Conservation (phyloP, 108 stramenopile species). For the Cylindrotheca closterium region DNA sequence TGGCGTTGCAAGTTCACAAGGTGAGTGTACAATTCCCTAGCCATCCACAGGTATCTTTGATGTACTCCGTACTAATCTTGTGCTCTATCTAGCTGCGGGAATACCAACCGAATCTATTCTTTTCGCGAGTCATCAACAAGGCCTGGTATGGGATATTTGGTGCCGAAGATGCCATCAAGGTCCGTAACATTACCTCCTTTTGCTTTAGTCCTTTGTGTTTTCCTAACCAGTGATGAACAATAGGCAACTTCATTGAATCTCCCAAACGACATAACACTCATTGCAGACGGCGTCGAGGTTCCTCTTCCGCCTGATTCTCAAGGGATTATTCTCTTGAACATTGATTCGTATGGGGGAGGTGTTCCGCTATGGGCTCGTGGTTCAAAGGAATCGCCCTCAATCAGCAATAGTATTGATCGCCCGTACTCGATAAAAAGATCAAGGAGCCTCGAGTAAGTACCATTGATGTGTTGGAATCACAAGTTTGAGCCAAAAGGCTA, state of each 20-base stretch:
- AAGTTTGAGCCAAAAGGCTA: too few species aligned
- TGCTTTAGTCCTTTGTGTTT: conserved; percentile 10
- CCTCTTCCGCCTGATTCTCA: conserved; percentile 83
- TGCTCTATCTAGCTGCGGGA: conserved; percentile 49
- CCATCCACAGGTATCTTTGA: background rate
- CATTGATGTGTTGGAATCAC: too few species aligned
- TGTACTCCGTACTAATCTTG: background rate
- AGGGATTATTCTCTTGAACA: conserved; percentile 89
- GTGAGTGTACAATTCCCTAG: conserved; percentile 4
- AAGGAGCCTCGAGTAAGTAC: conserved; percentile 3
- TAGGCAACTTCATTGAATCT: conserved; percentile 51
- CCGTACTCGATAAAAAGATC: conserved; percentile 5
- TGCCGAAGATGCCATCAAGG: conserved; percentile 86
- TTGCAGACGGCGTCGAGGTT: conserved; percentile 86
- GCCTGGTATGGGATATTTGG: conserved; percentile 89
- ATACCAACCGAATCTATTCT: conserved; percentile 78
- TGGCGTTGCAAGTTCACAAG: conserved; percentile 83
- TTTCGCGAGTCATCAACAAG: conserved; percentile 86
- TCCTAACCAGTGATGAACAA: background rate
- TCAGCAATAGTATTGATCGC: background rate
- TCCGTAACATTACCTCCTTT: too few species aligned
- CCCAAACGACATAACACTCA: conserved; percentile 68
- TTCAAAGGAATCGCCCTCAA: conserved; percentile 30
- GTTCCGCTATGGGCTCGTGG: conserved; percentile 83
- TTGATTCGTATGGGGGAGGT: conserved; percentile 88